Evolutionary conservation across 78 protist genomes (phyloP).

Genomic region (Pelomyxa schiedti): DNA sequence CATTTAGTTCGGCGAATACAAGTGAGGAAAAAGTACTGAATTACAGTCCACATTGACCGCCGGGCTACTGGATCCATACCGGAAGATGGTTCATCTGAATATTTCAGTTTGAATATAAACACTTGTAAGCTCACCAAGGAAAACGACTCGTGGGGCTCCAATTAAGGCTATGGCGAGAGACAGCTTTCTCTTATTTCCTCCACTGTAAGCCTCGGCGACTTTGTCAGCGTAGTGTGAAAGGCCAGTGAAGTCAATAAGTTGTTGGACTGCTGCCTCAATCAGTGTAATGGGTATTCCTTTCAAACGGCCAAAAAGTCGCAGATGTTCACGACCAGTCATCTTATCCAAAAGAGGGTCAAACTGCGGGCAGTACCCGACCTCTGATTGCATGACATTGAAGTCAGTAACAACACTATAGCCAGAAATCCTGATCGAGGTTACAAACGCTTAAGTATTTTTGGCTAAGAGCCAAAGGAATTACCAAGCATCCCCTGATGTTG

Average conservation of each 20-base stretch:
- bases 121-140: too few relatives aligned
- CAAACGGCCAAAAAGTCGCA: slow-evolving; percentile 16
- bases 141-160: slow-evolving; percentile 28
- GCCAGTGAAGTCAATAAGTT: not conserved
- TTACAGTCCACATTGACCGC: slow-evolving; percentile 40
- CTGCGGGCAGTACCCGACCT: slow-evolving; percentile 69
- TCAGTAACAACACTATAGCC: too few relatives aligned
- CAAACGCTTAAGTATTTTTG: too few relatives aligned
- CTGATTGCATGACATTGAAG: too few relatives aligned
- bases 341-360: slow-evolving; percentile 49
- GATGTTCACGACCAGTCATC: slow-evolving; percentile 52
- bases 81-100: slow-evolving; percentile 58
- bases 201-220: slow-evolving; percentile 11
- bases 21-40: not conserved
- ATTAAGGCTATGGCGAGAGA: slow-evolving; percentile 44
- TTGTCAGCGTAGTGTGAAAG: not conserved
- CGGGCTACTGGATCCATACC: slow-evolving; percentile 52
- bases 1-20: not conserved
- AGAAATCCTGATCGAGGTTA: too few relatives aligned
- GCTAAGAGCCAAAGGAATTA: too few relatives aligned
- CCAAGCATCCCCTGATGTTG: slow-evolving; percentile 70
- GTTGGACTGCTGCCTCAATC: not conserved
- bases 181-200: slow-evolving; percentile 55
- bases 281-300: slow-evolving; percentile 25
- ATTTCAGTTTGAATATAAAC: too few relatives aligned